phyloP scores from a whole-genome alignment of 768 basidiomycete species.

The Amanita pseudoporphyria region DNA sequence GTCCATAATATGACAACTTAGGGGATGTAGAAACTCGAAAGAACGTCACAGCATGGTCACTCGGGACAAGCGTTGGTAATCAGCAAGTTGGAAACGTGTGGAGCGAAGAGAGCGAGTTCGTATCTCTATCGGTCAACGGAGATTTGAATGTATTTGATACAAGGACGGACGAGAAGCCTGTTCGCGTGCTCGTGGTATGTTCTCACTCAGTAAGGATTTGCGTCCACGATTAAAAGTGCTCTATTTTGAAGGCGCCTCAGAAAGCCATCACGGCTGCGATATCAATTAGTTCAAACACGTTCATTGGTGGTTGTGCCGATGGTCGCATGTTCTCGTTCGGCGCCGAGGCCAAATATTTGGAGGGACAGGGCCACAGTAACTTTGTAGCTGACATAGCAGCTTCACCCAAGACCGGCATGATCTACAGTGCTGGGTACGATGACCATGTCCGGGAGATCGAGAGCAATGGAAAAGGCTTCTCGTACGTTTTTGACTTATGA shows the following conservation, averaged over 20 bases:
- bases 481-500: constrained; percentile 25
- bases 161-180: constrained; percentile 49
- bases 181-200: constrained; percentile 52
- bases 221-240: not conserved
- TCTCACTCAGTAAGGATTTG: not conserved
- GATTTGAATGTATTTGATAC: constrained; percentile 78
- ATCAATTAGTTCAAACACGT: constrained; percentile 39
- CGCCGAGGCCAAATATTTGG: constrained; percentile 28
- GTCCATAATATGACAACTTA: too few species aligned
- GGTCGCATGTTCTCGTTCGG: constrained; percentile 64
- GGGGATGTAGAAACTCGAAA: constrained; percentile 79
- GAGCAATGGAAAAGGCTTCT: constrained; percentile 29
- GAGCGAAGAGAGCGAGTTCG: constrained; percentile 59
- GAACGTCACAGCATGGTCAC: constrained; percentile 53
- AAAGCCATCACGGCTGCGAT: constrained; percentile 66
- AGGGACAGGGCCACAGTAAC: constrained; percentile 62
- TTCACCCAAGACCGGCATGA: constrained; percentile 32
- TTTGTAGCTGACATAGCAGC: constrained; percentile 55
- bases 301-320: constrained; percentile 74
- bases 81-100: constrained; percentile 91
- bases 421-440: constrained; percentile 74
- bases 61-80: constrained; percentile 63
- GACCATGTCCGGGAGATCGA: constrained; percentile 67
- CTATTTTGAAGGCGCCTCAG: constrained; percentile 55
- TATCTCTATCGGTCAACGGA: constrained; percentile 79